A percentile compares a stretch with the other conserved stretches of the same genome.
Conservation (phyloP, 805 yeast genomes). For the Scheffersomyces coipomensis region DNA sequence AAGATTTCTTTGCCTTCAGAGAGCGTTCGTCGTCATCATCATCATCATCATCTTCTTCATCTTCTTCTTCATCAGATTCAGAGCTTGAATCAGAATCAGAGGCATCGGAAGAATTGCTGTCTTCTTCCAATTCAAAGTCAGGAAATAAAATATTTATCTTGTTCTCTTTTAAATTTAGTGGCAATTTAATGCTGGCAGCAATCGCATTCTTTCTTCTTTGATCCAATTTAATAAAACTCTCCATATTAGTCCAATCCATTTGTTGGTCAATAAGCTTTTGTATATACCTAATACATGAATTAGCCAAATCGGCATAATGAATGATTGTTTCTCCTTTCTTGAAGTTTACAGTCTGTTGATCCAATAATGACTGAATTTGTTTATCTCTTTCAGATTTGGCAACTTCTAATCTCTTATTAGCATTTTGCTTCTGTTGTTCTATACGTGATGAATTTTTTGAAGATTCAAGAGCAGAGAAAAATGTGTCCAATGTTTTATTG, state of each 20-base stretch:
- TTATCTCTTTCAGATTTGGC: slow-evolving; percentile 73
- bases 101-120: slow-evolving; percentile 9
- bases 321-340: slow-evolving; percentile 74
- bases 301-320: slow-evolving; percentile 66
- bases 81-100: slow-evolving; percentile 11
- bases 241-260: slow-evolving; percentile 94
- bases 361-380: slow-evolving; percentile 64
- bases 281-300: slow-evolving; percentile 66
- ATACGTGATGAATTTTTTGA: slow-evolving; percentile 71
- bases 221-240: slow-evolving; percentile 67
- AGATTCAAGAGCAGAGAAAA: slow-evolving; percentile 83
- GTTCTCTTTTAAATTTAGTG: slow-evolving; percentile 69
- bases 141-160: slow-evolving; percentile 60
- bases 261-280: slow-evolving; percentile 70
- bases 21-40: slow-evolving; percentile 11
- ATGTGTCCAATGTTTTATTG: slow-evolving; percentile 77
- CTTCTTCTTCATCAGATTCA: slow-evolving; percentile 8
- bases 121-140: slow-evolving; percentile 34
- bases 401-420: slow-evolving; percentile 67
- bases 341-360: slow-evolving; percentile 61
- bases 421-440: slow-evolving; percentile 75
- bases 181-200: slow-evolving; percentile 62
- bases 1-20: background rate
- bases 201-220: slow-evolving; percentile 59
- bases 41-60: slow-evolving; percentile 17